Base-by-base conservation (phyloP, 352 stramenopile genomes). In the Pythium biforme region DNA sequence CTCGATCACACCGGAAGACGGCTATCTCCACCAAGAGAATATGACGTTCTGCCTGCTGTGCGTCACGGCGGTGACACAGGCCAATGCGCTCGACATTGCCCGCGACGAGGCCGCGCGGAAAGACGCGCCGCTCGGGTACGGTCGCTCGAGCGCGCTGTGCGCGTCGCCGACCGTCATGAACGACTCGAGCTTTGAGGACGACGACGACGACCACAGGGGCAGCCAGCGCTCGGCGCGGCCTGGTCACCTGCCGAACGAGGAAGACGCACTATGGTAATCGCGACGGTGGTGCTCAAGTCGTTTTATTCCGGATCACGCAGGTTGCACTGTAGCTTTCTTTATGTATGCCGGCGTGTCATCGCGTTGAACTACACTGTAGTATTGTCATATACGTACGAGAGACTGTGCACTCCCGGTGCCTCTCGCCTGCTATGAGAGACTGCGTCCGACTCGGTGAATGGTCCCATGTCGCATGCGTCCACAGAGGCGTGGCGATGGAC, bases 11-110 rank as follows among this genome's bases (percentile, higher is more conserved):
- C 64, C 56, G 4, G 39, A 55, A 10, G 59, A 72, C 33, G 11
- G 41, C 5, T 55, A 29, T 10, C 54, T 72, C n/a, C 37, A 67
- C 54, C 52, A 57, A 31, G 40, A 61, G 27, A 47, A 22, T 12
- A 53, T 72, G 26, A 45, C 64, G 46, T 72, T 72, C 41, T 72
- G 64, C 27, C 45, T 64, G 3, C 41, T 59, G 25, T 70, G 64
- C 31, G 37, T 64, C 26, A 61, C 64, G 34, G 57, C 56, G 19
- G 64, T 70, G 29, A 63, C 50, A 7, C 52, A 66, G 64, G 52
- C 57, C 19, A 63, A 63, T 46, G 64, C 64, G 12, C 49, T 66
- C 2, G 64, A 66, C 23, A 66, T 70, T 45, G 64, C 64, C 19
- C 45, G 49, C 6, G 64, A 70, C 47, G 64, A 70, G 33, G 41